Conservation (phyloP, 2,329 filamentous ascomycete species). For the Chalaropsis ovoidea region DNA sequence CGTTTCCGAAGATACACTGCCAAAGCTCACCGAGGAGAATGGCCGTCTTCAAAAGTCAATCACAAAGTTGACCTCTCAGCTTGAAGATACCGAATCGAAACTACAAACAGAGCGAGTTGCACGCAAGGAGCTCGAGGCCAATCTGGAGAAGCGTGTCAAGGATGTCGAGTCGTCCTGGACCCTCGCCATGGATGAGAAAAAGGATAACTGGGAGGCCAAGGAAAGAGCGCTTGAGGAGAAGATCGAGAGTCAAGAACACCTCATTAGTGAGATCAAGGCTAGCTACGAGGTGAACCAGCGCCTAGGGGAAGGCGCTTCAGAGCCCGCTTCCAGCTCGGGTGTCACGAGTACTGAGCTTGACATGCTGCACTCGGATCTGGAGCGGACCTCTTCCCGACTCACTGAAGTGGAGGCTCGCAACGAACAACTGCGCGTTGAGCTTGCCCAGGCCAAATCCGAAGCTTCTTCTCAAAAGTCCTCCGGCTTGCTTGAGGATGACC, state of each 20-base stretch:
- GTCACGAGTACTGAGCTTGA: slow-evolving; percentile 85
- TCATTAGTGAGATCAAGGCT: slow-evolving; percentile 90
- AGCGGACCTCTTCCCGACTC: slow-evolving; percentile 74
- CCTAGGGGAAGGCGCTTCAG: slow-evolving; percentile 55
- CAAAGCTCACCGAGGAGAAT: slow-evolving; percentile 82
- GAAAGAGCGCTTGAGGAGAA: slow-evolving; percentile 88
- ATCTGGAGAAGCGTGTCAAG: slow-evolving; percentile 68
- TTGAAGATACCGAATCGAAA: slow-evolving; percentile 72
- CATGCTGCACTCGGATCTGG: slow-evolving; percentile 82
- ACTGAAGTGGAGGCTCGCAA: slow-evolving; percentile 90
- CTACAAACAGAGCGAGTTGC: slow-evolving; percentile 67
- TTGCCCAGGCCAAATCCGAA: slow-evolving; percentile 73
- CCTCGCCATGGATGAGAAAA: slow-evolving; percentile 82
- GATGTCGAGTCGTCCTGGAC: slow-evolving; percentile 86
- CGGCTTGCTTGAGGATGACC: slow-evolving; percentile 72
- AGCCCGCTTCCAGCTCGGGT: slow-evolving; percentile 49
- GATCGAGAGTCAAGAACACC: slow-evolving; percentile 80
- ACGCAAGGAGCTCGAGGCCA: slow-evolving; percentile 64
- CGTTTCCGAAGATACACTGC: slow-evolving; percentile 81
- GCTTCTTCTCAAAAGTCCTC: slow-evolving; percentile 49
- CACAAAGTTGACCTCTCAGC: slow-evolving; percentile 61
- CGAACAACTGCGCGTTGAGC: slow-evolving; percentile 79
- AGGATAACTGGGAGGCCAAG: slow-evolving; percentile 91
- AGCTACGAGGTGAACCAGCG: slow-evolving; percentile 94
- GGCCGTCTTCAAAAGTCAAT: slow-evolving; percentile 73